Base-by-base conservation (phyloP, 2,329 filamentous ascomycete species). In the Trichoderma asperellum region DNA sequence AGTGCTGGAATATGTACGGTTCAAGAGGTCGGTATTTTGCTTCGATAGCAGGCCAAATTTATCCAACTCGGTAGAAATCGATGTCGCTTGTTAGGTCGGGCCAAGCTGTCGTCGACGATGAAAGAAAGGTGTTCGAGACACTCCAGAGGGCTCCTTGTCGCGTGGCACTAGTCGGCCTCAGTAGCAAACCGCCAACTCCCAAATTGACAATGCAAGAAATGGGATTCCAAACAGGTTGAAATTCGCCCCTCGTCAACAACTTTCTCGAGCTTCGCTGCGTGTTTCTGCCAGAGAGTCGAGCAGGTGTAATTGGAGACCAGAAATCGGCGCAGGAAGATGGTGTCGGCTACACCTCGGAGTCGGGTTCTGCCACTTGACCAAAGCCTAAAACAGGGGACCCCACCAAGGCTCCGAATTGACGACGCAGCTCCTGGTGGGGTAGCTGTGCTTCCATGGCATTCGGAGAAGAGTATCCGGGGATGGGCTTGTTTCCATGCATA, bases 291-390 rank as follows among this genome's bases (percentile, higher is more conserved):
- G 29, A 35, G 53, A 47, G 56, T 57, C 21, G 21, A 47, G 64
- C 55, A 59, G 55, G 34, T 59, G 65, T 60, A 47, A 60, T 61
- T 55, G 56, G 56, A 68, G 57, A 47, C 59, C 58, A 64, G 65
- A 68, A 70, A 63, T 68, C 64, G 59, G 65, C 58, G 52, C 61
- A 57, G 11, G 57, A 61, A 58, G 63, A 27, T 24, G 52, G 34
- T 29, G 63, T 37, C 72, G 70, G 73, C 70, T 71, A 71, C 71
- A 73, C 73, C 69, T 74, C 73, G 74, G 74, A 72, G 57, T 37
- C 65, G 68, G 62, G 66, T 69, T 72, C 47, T 68, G 69, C 72
- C 72, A 70, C 60, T 58, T 49, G 60, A 21, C n/a, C 27, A 16
- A 40, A 60, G 65, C 57, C 34, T n/a, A 18, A 43, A 43, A 43